phyloP scores from a whole-genome alignment of 2,329 filamentous ascomycete genomes.

The Arthrinium phaeospermum region DNA sequence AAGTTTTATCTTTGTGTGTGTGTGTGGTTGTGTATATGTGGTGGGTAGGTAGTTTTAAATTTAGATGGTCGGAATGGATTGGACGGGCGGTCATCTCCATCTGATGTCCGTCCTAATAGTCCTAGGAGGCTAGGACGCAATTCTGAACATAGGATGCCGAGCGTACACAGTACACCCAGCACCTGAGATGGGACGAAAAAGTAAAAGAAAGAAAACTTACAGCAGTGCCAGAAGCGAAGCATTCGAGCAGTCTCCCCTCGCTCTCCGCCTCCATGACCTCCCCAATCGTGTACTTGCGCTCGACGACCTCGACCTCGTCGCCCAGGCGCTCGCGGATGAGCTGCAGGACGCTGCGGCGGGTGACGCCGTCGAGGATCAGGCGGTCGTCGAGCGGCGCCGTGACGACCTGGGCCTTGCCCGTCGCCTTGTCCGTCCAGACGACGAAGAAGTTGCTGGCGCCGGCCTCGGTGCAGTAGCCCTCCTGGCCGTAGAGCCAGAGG shows the following conservation, averaged over 20 bases:
- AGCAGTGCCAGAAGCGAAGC: conserved; percentile 87
- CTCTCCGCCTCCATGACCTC: conserved; percentile 75
- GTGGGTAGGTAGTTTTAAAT: neutral
- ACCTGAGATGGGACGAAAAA: conserved; percentile 15
- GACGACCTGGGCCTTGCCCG: conserved; percentile 70
- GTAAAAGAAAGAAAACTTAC: conserved; percentile 54
- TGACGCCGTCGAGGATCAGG: conserved; percentile 88
- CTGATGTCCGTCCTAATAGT: neutral
- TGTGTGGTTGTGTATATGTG: too few relatives aligned
- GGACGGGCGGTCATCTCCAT: conserved; percentile 12
- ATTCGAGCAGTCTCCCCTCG: conserved; percentile 81
- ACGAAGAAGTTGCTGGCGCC: conserved; percentile 94
- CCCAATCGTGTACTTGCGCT: conserved; percentile 81
- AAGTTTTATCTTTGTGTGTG: conserved; percentile 17
- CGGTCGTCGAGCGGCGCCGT: conserved; percentile 84
- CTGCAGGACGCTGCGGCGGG: conserved; percentile 79
- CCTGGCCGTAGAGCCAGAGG: conserved; percentile 86
- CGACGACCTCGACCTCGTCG: conserved; percentile 71
- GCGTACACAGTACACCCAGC: too few relatives aligned
- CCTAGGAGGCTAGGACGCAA: neutral
- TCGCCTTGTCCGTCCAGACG: conserved; percentile 71
- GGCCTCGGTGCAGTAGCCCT: conserved; percentile 85
- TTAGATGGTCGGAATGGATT: neutral
- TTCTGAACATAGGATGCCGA: neutral
- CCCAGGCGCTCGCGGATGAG: conserved; percentile 69